phyloP scores from a whole-genome alignment of 2,329 filamentous ascomycete genomes.

The Fusarium brachygibbosum region DNA sequence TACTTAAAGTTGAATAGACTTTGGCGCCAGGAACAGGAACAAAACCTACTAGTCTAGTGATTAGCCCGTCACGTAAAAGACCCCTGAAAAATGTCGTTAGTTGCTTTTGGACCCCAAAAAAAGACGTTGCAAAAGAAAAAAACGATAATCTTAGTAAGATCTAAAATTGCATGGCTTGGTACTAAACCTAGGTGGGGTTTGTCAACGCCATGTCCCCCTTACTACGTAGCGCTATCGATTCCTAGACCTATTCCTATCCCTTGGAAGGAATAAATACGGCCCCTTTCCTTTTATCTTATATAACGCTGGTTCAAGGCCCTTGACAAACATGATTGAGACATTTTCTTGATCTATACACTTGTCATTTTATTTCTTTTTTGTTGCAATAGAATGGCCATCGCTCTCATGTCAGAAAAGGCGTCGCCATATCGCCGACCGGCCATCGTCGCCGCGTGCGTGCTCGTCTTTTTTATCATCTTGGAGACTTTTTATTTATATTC shows the following conservation, averaged over 20 bases:
- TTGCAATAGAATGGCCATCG: constrained; percentile 14
- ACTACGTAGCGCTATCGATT: constrained; percentile 13
- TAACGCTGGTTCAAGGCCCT: constrained; percentile 3
- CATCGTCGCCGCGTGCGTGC: constrained; percentile 4
- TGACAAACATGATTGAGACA: constrained; percentile 5
- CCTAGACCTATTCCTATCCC: constrained; percentile 10
- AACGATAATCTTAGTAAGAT: constrained; percentile 17
- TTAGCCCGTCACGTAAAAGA: neutral
- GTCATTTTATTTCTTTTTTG: neutral
- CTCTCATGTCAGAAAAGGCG: constrained; percentile 21
- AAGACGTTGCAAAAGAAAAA: neutral
- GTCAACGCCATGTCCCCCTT: constrained; percentile 19
- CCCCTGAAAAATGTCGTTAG: neutral
- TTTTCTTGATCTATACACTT: constrained; percentile 1
- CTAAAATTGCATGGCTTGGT: constrained; percentile 16
- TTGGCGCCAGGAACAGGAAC: neutral
- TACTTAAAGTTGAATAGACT: neutral
- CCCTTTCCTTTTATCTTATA: constrained; percentile 14
- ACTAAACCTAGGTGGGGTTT: constrained; percentile 22
- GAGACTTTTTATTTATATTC: constrained; percentile 32
- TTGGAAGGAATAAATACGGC: constrained; percentile 14
- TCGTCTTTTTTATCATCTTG: constrained; percentile 29
- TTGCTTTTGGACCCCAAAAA: neutral
- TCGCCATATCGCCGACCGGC: constrained; percentile 25
- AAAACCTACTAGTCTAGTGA: neutral